Base-by-base conservation (phyloP, 768 basidiomycete genomes). In the Lactarius sp. region DNA sequence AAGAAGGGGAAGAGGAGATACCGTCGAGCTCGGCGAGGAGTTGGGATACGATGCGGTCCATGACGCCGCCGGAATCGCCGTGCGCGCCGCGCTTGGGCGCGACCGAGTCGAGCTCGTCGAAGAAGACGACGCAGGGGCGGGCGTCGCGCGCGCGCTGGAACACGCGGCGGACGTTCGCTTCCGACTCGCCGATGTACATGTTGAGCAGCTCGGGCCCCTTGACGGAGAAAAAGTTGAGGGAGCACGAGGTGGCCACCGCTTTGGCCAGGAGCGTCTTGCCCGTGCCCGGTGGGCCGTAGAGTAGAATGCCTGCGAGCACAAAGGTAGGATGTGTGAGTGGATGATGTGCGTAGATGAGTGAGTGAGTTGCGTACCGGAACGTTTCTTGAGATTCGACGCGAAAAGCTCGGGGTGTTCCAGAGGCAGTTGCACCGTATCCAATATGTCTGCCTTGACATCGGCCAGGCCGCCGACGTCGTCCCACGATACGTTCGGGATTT, bases 161-260 rank as follows among this genome's bases (percentile, higher is more conserved):
- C 1, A 98, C 86, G 16, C 87, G 80, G 14, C 97, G 84, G 46
- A 99, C 95, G 74, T 98, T 99, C 65, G 98, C 97, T 74, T 98
- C 95, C 12, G 93, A 95, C 75, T 97, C 95, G 62, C 95, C 95
- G 69, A 98, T 96, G 75, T 96, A 98, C 95, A 98, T 98, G 75
- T 96, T 96, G 56, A 97, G 83, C 42, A 98, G 76, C 71, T 98
- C 95, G 3, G 95, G 95, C 0, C 95, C 95, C 73, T 98, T 97
- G 70, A 97, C 85, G n/a, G 93, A 95, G 76, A 98, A 89, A 75
- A 98, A 97, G 73, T 97, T 97, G 68, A 97, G 81, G 31, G 93
- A 88, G 73, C 90, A 97, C 2, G 93, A 92, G 0, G 94, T 97
- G 27, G 95, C 95, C 46, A 98, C 94, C 12, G 95, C 95, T 75